Conservation (phyloP, 2,329 filamentous ascomycete species). For the Gaeumannomyces tritici region DNA sequence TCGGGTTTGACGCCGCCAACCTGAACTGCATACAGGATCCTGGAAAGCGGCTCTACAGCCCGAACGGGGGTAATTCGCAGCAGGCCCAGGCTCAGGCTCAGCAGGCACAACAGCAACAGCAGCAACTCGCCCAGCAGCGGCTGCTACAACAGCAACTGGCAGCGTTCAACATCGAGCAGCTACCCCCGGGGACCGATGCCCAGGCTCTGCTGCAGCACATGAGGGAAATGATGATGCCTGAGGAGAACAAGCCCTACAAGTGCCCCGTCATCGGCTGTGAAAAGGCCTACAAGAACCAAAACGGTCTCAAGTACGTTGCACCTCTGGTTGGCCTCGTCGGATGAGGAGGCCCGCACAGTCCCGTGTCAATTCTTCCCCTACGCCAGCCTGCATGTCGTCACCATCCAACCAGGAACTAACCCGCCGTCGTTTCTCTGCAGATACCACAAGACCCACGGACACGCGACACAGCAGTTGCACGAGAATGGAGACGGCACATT, state of each 20-base stretch:
- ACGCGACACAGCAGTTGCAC: conserved; percentile 92
- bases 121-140: conserved; percentile 52
- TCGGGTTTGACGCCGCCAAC: conserved; percentile 41
- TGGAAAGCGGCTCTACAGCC: conserved; percentile 85
- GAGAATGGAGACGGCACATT: conserved; percentile 96
- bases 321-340: background rate
- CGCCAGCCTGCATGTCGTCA: background rate
- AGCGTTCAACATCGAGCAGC: conserved; percentile 69
- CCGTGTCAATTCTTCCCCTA: background rate
- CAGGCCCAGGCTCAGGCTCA: conserved; percentile 57
- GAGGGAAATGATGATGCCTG: conserved; percentile 55
- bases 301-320: conserved; percentile 75
- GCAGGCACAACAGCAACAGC: conserved; percentile 53
- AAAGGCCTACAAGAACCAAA: conserved; percentile 99
- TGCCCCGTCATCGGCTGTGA: conserved; percentile 97
- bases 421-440: conserved; percentile 22
- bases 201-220: conserved; percentile 46
- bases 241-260: conserved; percentile 95
- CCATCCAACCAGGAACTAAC: background rate
- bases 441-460: conserved; percentile 74
- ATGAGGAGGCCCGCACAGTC: background rate
- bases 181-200: conserved; percentile 66
- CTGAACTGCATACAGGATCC: conserved; percentile 76
- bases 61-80: conserved; percentile 52
- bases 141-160: conserved; percentile 59